Evolutionary conservation across 2,329 filamentous ascomycete species (phyloP), one percentile per base, ranked within the genome.

Genomic region (Colletotrichum tabaci): DNA sequence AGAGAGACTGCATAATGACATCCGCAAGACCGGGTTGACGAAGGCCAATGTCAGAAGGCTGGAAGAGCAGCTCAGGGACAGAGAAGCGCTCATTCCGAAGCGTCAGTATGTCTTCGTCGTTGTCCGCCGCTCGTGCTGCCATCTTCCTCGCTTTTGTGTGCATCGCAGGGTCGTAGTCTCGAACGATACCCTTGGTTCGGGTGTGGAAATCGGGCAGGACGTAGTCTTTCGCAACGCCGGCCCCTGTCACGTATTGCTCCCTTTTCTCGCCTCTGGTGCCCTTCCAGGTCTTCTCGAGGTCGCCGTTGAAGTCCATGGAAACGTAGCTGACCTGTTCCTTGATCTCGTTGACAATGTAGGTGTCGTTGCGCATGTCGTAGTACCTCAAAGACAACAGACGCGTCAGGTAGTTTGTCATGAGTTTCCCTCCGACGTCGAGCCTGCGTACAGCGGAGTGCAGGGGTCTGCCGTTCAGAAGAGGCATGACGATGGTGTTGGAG

Each of bases 321-420:
- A 98, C 91, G 76, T 93, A 98, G 79, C 94, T 97, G 0, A 93
- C 91, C 5, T 92, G 88, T 80, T 99, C 96, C 79, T 99, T 99
- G 82, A 98, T 95, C 80, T 98, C 94, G 77, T 98, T 98, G 79
- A 98, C 94, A 61, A 98, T 92, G 80, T 97, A 92, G 0, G 93
- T 92, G 77, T 99, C 96, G 80, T 97, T 95, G 73, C 96, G 91
- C 90, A 99, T 95, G 80, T 98, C 96, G 81, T 97, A 98, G 78
- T 98, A 95, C 8, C 96, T 92, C 16, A 97, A 87, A 1, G 95
- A 98, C 21, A 98, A 90, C 18, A 97, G 87, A 67, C 96, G 93
- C 58, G 96, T 96, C 44, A 99, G 87, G 79, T 97, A 93, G 80
- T 98, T 98, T 26, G 96, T 98, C 73, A 99, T 84, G 62, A 97